These are phyloP conservation scores for Paulownia fortunei DNA, from an alignment of 257 asterid genomes.

Conservation along the genomic window DNA sequence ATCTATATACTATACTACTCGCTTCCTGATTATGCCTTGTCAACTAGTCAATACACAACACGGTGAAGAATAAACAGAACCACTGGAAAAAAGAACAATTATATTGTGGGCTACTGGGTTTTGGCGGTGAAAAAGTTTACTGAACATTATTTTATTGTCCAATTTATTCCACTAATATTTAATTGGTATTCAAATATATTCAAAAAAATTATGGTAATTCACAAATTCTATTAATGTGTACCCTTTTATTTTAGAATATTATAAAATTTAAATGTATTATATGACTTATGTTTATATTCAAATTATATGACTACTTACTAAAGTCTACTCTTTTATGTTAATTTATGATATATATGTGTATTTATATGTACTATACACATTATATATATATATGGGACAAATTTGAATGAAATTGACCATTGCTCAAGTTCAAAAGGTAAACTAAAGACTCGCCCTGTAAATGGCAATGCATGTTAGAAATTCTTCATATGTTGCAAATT, in stretches of 20 bases:
- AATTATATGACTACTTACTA: background rate
- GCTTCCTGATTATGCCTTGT: background rate
- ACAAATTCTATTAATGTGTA: too few relatives aligned
- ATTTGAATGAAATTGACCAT: background rate
- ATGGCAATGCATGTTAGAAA: too few relatives aligned
- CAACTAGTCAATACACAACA: constrained; percentile 23
- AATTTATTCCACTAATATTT: background rate
- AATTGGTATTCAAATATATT: background rate
- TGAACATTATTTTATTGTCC: too few relatives aligned
- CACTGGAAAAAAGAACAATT: constrained; percentile 8
- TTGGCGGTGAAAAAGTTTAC: too few relatives aligned
- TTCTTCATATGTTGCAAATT: too few relatives aligned
- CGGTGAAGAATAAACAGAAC: constrained; percentile 33
- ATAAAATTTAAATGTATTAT: too few relatives aligned
- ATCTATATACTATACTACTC: too few relatives aligned
- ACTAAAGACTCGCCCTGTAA: background rate
- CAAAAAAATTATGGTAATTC: too few relatives aligned
- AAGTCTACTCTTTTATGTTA: background rate
- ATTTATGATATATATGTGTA: background rate
- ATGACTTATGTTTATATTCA: too few relatives aligned
- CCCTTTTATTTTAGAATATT: too few relatives aligned
- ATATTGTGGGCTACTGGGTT: background rate
- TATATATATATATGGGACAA: background rate
- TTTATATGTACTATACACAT: background rate
- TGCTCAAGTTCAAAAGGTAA: background rate